These are phyloP conservation scores for Penicillium herquei DNA, from an alignment of 495 filamentous ascomycete genomes.

Conservation along the genomic window DNA sequence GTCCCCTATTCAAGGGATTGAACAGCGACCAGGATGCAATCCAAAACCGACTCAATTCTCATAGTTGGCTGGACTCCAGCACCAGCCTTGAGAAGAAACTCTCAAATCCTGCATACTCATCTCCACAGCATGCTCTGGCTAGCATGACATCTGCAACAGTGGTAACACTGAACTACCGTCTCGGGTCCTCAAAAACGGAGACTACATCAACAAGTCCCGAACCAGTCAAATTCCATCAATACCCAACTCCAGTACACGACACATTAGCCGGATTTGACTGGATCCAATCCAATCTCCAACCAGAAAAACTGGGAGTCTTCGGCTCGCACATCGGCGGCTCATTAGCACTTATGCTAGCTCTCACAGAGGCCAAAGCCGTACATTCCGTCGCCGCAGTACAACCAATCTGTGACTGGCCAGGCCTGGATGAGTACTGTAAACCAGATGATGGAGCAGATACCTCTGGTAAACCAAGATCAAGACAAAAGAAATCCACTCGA, in stretches of 20 bases:
- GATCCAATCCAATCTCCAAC: slow-evolving; percentile 31
- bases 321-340: slow-evolving; percentile 57
- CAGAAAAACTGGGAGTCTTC: slow-evolving; percentile 41
- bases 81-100: neutral
- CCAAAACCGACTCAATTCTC: neutral
- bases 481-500: slow-evolving; percentile 11
- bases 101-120: neutral
- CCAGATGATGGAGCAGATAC: neutral
- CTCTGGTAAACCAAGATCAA: neutral
- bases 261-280: slow-evolving; percentile 41
- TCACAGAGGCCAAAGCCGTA: slow-evolving; percentile 53
- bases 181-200: slow-evolving; percentile 43
- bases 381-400: slow-evolving; percentile 34
- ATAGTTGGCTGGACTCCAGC: neutral
- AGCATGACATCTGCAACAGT: slow-evolving; percentile 30
- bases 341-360: slow-evolving; percentile 55
- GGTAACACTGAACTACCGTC: slow-evolving; percentile 43
- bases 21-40: neutral
- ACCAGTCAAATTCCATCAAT: slow-evolving; percentile 22
- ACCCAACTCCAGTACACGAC: slow-evolving; percentile 43
- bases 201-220: neutral
- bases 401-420: slow-evolving; percentile 43
- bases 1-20: slow-evolving; percentile 28
- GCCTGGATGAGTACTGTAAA: slow-evolving; percentile 38
- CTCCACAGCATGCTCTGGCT: slow-evolving; percentile 28